Evolutionary conservation across 495 filamentous ascomycete species (phyloP).

Genomic region (Xylaria palmicola): DNA sequence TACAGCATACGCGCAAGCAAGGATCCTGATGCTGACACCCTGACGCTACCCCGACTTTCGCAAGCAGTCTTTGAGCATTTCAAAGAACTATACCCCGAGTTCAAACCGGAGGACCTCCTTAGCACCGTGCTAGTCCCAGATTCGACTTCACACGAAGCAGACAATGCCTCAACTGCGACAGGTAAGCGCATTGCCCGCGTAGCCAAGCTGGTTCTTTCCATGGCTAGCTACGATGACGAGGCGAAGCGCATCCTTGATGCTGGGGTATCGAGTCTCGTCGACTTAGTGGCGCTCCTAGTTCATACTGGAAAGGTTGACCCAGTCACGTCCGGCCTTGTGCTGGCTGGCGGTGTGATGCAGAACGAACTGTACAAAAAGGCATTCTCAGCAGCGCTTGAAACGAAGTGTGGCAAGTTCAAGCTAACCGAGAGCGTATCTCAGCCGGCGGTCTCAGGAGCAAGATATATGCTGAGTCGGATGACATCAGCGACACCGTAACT

Average conservation of each 20-base stretch:
- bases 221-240: slow-evolving; percentile 3
- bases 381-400: neutral
- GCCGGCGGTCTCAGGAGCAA: slow-evolving; percentile 2
- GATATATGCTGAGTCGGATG: slow-evolving; percentile 1
- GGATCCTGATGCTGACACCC: neutral
- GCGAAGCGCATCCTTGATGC: slow-evolving; percentile 32
- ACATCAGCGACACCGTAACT: too few species aligned
- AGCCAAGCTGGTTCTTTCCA: slow-evolving; percentile 8
- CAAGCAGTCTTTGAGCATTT: neutral
- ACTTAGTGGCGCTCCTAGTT: neutral
- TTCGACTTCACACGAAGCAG: neutral
- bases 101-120: neutral
- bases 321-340: neutral
- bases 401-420: neutral
- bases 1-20: neutral
- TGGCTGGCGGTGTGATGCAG: slow-evolving; percentile 1
- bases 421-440: neutral
- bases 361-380: neutral
- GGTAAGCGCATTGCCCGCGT: slow-evolving; percentile 2
- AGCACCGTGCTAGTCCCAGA: neutral
- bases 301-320: neutral
- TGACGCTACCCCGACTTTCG: neutral
- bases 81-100: neutral
- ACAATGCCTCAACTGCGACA: neutral
- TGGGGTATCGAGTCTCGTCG: neutral